These are phyloP conservation scores for Pythium brachiatum DNA, from an alignment of 352 stramenopile species.

Conservation along the genomic window DNA sequence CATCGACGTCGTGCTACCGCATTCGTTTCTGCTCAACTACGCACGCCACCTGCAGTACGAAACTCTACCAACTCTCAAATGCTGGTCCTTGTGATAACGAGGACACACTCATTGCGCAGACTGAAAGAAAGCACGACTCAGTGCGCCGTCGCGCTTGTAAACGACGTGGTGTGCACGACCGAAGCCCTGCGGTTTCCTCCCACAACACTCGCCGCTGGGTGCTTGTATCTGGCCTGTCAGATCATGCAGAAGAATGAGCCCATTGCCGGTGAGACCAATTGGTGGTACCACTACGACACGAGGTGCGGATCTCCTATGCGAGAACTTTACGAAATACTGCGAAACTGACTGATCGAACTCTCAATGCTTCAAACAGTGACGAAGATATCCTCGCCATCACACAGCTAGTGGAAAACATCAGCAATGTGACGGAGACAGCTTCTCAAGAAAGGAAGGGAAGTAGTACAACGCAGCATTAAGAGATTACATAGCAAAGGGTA, in stretches of 20 bases:
- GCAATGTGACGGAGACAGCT: not conserved
- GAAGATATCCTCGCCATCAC: conserved; percentile 39
- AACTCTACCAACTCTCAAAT: not conserved
- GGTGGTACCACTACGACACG: conserved; percentile 52
- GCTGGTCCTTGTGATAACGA: not conserved
- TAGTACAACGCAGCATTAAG: not conserved
- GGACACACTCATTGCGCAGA: conserved; percentile 7
- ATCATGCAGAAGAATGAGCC: conserved; percentile 6
- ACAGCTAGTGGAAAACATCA: conserved; percentile 23
- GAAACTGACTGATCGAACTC: not conserved
- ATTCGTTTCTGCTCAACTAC: conserved; percentile 38
- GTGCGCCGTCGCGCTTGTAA: conserved; percentile 36
- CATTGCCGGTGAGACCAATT: conserved; percentile 25
- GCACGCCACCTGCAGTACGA: conserved; percentile 26
- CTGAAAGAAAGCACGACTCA: conserved; percentile 32
- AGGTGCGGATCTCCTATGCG: conserved; percentile 22
- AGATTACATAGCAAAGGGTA: not conserved
- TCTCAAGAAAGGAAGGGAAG: not conserved
- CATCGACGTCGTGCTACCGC: conserved; percentile 39
- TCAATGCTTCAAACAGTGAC: conserved; percentile 34
- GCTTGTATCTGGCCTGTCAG: conserved; percentile 28
- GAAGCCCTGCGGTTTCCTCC: conserved; percentile 26
- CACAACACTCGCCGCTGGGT: conserved; percentile 30
- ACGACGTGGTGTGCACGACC: conserved; percentile 34
- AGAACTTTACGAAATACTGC: not conserved